Conservation (phyloP, 108 stramenopile genomes). For the Bacterosira constricta region DNA sequence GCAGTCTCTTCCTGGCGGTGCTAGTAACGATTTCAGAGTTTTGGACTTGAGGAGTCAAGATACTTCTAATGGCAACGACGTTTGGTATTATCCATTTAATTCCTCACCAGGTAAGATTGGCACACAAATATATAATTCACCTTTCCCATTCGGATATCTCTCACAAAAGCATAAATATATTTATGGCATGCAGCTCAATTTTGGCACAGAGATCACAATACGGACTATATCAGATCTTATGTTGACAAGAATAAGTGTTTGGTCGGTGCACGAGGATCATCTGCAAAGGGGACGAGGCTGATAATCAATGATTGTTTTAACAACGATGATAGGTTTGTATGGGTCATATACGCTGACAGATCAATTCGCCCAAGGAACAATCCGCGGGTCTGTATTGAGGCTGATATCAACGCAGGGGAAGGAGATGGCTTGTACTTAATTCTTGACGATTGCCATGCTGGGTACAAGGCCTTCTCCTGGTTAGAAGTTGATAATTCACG, state of each 20-base stretch:
- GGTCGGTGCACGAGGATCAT: slow-evolving; percentile 3
- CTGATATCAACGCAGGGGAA: too few relatives aligned
- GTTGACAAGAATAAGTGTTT: slow-evolving; percentile 1
- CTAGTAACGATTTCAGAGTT: background rate
- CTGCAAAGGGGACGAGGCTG: background rate
- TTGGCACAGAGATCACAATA: background rate
- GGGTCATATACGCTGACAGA: background rate
- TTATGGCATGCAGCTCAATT: background rate
- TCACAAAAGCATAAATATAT: too few relatives aligned
- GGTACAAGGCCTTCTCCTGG: background rate
- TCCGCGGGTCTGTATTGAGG: background rate
- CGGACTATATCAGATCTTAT: background rate
- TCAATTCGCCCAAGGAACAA: slow-evolving; percentile 2
- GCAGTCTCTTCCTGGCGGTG: background rate
- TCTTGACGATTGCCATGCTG: background rate
- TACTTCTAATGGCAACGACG: slow-evolving; percentile 5
- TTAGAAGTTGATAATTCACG: too few relatives aligned
- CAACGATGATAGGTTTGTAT: slow-evolving; percentile 3
- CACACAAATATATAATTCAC: background rate
- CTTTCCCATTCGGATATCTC: background rate
- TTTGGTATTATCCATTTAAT: slow-evolving; percentile 11
- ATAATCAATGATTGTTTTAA: slow-evolving; percentile 7
- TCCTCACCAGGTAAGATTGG: background rate
- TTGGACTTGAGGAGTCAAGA: background rate
- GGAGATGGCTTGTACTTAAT: background rate